These are phyloP conservation scores for Hypomontagnella monticulosa DNA, from an alignment of 495 filamentous ascomycete genomes.

Conservation along the genomic window DNA sequence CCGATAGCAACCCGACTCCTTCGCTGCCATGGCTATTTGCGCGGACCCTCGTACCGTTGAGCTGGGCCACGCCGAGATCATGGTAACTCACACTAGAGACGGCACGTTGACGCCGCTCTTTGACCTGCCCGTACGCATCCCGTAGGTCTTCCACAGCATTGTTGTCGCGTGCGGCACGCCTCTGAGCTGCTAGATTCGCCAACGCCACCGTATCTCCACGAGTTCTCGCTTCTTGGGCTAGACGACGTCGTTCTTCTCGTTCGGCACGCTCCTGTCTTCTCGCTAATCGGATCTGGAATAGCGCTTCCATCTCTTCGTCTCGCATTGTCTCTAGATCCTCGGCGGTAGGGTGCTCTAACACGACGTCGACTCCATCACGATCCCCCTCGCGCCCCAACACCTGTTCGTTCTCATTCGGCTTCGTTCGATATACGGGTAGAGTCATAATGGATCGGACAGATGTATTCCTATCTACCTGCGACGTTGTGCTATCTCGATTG, in stretches of 20 bases:
- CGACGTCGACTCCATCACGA: constrained; percentile 88
- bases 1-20: constrained; percentile 74
- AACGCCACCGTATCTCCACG: constrained; percentile 72
- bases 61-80: constrained; percentile 83
- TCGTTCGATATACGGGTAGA: constrained; percentile 77
- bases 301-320: constrained; percentile 91
- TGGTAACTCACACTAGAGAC: constrained; percentile 88
- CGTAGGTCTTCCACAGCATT: constrained; percentile 63
- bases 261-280: constrained; percentile 79
- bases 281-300: constrained; percentile 88
- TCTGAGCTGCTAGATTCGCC: constrained; percentile 62
- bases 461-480: constrained; percentile 77
- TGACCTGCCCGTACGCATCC: constrained; percentile 71
- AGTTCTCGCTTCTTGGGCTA: constrained; percentile 73
- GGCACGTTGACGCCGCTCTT: constrained; percentile 71
- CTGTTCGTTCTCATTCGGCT: constrained; percentile 77
- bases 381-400: constrained; percentile 93
- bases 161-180: constrained; percentile 50
- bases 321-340: constrained; percentile 77
- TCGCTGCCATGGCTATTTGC: constrained; percentile 84
- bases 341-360: constrained; percentile 72
- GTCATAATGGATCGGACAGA: constrained; percentile 93
- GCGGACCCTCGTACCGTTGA: constrained; percentile 87
- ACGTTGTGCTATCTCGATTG: constrained; percentile 34
- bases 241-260: constrained; percentile 74